Base-by-base conservation (phyloP, 2,329 filamentous ascomycete genomes). In the Lecanosticta acicola region DNA sequence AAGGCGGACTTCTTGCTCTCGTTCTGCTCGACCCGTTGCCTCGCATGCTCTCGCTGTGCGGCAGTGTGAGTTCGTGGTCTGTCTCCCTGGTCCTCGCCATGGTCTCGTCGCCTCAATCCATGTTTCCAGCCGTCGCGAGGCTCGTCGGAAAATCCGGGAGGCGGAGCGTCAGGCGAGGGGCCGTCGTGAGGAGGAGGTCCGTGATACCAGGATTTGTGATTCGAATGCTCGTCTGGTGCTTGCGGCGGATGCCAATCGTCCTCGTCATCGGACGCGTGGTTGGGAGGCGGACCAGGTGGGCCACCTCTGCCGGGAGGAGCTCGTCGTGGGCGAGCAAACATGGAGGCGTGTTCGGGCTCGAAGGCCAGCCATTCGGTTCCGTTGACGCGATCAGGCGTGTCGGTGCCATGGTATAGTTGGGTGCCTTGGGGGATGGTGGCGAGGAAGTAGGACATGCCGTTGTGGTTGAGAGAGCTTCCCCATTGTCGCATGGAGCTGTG, bases 401-500 rank as follows among this genome's bases (percentile, higher is more conserved):
- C 54, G 0, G 73, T 74, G 10, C 85, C 85, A 59, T 89, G 85
- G 57, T 87, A 86, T 8, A 88, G 64, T 29, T 81, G 67, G 0
- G 80, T 83, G 2, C 80, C 83, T 14, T 71, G 68, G 0, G 84
- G 83, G 0, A 89, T 74, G 0, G 73, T 76, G 1, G 77, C 83
- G 0, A 83, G 71, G 56, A 87, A 85, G 55, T 85, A 75, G 1
- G 81, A 80, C 73, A 89, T 82, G 45, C 85, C 85, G 61, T 89
- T 89, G 64, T 89, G 85, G 48, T 85, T 76, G 2, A 86, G 61
- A 0, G 83, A 81, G 0, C 82, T 85, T 1, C 83, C 84, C 78
- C 82, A 89, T 69, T 88, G 83, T 29, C 85, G 75, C 70, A 85
- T 80, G 1, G 83, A 83, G 8, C 80, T 80, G 53, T 87, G 80